Base-by-base conservation (phyloP, 2,329 filamentous ascomycete genomes). In the Karstenula rhodostoma region DNA sequence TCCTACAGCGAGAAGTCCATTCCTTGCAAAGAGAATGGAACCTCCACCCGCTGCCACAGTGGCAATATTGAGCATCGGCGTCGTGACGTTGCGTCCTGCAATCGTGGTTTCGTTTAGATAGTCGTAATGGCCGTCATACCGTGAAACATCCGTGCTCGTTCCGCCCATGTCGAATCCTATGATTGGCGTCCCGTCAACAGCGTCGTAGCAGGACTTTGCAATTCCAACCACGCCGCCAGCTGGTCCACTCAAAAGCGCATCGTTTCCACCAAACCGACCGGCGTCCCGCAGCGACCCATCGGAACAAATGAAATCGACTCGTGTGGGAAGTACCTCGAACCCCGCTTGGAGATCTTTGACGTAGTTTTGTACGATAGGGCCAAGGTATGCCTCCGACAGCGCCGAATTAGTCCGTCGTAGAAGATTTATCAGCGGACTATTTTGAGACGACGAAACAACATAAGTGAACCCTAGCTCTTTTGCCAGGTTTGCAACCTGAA, bases 271-370 rank as follows among this genome's bases (percentile, higher is more conserved):
- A 56, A 77, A 76, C 29, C 70, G 69, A 29, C 59, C 58, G 40
- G 60, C 67, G 1, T 66, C 64, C 19, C 67, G 69, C 3, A 77
- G 62, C 17, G 72, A 73, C 5, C 76, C 76, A 56, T 94, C 91
- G 19, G 89, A 92, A 76, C 95, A 92, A 92, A 96, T 96, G 65
- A 96, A 96, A 73, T 96, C 92, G 77, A 92, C 96, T 62, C 92
- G 83, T 4, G 91, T 90, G 3, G 89, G 89, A 67, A 84, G 88
- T 6, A 80, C 89, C 90, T 58, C 50, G n/a, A 56, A 46, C 7
- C 50, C 35, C 19, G 33, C 27, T 8, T 42, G 32, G 44, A 58
- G 90, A 12, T 92, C 91, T 57, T 86, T 84, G 66, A 96, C 83
- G 70, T 93, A 93, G 72, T 89, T 89, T 69, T 87, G 87, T 68